Evolutionary conservation across 2,329 filamentous ascomycete genomes (phyloP).

Genomic region (Aureobasidium pullulans): DNA sequence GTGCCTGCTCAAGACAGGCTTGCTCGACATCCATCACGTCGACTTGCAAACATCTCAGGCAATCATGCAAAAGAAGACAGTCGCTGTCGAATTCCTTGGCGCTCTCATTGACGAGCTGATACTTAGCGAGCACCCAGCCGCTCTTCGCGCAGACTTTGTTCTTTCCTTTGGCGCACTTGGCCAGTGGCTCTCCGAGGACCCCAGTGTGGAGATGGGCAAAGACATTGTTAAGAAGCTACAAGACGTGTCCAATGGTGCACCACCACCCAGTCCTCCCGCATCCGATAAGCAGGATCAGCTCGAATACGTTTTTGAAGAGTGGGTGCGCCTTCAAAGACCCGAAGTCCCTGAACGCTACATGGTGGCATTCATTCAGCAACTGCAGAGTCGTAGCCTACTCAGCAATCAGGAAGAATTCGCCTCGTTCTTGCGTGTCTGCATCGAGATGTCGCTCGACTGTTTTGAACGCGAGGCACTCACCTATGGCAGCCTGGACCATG

Average conservation of each 20-base stretch:
- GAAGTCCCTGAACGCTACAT: slow-evolving; percentile 65
- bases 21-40: slow-evolving; percentile 53
- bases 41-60: slow-evolving; percentile 64
- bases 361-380: slow-evolving; percentile 72
- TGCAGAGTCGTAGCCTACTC: slow-evolving; percentile 68
- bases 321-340: slow-evolving; percentile 77
- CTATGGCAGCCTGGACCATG: slow-evolving; percentile 51
- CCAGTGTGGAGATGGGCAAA: slow-evolving; percentile 56
- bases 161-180: slow-evolving; percentile 74
- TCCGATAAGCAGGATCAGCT: slow-evolving; percentile 69
- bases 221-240: slow-evolving; percentile 63
- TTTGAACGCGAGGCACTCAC: slow-evolving; percentile 65
- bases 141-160: slow-evolving; percentile 78
- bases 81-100: slow-evolving; percentile 71
- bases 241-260: slow-evolving; percentile 44
- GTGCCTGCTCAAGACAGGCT: slow-evolving; percentile 50
- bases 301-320: slow-evolving; percentile 94
- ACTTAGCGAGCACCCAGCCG: slow-evolving; percentile 68
- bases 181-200: slow-evolving; percentile 70
- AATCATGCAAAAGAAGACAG: slow-evolving; percentile 61
- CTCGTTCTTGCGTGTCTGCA: slow-evolving; percentile 69
- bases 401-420: slow-evolving; percentile 68
- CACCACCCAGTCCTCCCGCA: slow-evolving; percentile 44
- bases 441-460: slow-evolving; percentile 70
- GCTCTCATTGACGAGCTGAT: slow-evolving; percentile 72